Percentiles rank a stretch among this genome's conserved stretches.
phyloP scores from a whole-genome alignment of 345 rosid species.

The Brassica juncea region DNA sequence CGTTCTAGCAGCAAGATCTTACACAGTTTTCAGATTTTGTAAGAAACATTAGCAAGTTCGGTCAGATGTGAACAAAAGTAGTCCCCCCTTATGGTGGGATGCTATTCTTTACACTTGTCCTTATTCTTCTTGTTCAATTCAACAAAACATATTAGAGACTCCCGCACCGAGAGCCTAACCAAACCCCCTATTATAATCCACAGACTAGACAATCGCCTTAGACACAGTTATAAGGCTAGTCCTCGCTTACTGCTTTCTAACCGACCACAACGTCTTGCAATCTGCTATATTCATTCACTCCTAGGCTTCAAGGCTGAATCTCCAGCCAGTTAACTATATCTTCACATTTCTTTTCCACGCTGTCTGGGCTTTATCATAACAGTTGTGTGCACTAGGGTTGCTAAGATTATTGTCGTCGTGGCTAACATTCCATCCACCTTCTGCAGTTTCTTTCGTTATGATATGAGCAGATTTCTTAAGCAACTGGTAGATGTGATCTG shows the following conservation, averaged over 20 bases:
- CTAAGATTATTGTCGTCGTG: background rate
- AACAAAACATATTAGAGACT: background rate
- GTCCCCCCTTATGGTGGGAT: background rate
- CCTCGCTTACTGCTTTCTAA: background rate
- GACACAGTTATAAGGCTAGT: background rate
- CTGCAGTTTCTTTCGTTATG: background rate
- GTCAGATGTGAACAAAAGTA: background rate
- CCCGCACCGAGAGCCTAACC: background rate
- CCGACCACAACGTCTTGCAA: background rate
- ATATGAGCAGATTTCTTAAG: background rate
- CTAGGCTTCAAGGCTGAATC: background rate
- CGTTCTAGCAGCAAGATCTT: background rate
- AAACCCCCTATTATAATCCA: background rate
- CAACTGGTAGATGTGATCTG: slow-evolving; percentile 3
- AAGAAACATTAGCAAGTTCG: background rate
- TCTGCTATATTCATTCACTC: background rate
- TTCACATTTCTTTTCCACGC: slow-evolving; percentile 3
- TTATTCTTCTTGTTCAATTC: background rate
- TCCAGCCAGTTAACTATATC: background rate
- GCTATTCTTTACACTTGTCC: background rate
- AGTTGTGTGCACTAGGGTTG: slow-evolving; percentile 9
- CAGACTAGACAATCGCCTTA: background rate
- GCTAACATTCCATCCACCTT: background rate
- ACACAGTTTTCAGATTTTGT: background rate
- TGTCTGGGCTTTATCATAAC: background rate